Percentiles rank a stretch among this genome's conserved stretches.
These are phyloP conservation scores for Murraya paniculata DNA, from an alignment of 345 rosid genomes.

Conservation along the genomic window DNA sequence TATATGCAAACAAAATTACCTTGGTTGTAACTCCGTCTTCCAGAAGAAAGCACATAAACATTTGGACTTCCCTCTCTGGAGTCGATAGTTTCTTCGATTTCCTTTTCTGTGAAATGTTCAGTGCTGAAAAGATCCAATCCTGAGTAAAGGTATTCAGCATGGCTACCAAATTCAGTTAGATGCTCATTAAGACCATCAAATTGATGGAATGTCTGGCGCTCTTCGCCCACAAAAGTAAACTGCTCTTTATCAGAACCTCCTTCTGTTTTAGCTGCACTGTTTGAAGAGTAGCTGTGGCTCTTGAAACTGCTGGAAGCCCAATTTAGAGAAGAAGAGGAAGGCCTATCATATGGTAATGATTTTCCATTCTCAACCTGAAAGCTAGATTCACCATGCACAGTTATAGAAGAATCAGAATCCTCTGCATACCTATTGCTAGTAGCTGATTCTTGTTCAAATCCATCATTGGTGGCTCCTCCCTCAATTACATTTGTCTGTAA, in stretches of 20 bases:
- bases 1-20: constrained; percentile 33
- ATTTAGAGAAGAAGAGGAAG: constrained; percentile 24
- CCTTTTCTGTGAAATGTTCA: constrained; percentile 45
- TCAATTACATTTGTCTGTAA: not conserved
- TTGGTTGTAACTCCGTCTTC: constrained; percentile 61
- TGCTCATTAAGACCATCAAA: constrained; percentile 29
- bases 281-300: constrained; percentile 11
- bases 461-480: constrained; percentile 12
- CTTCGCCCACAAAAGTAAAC: not conserved
- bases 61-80: constrained; percentile 35
- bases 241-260: constrained; percentile 19
- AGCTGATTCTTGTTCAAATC: constrained; percentile 35
- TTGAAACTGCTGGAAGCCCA: constrained; percentile 20
- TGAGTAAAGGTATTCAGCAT: constrained; percentile 23
- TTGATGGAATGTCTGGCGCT: constrained; percentile 7
- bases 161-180: constrained; percentile 24
- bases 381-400: constrained; percentile 23
- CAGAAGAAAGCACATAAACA: constrained; percentile 57
- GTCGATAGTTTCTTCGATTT: constrained; percentile 38
- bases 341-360: constrained; percentile 2
- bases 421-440: constrained; percentile 44
- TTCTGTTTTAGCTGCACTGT: not conserved
- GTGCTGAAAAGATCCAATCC: constrained; percentile 29
- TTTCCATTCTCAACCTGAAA: constrained; percentile 17
- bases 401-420: constrained; percentile 24